These are phyloP conservation scores for Ophiocordyceps sinensis DNA, from an alignment of 2,329 filamentous ascomycete genomes.

Conservation along the genomic window DNA sequence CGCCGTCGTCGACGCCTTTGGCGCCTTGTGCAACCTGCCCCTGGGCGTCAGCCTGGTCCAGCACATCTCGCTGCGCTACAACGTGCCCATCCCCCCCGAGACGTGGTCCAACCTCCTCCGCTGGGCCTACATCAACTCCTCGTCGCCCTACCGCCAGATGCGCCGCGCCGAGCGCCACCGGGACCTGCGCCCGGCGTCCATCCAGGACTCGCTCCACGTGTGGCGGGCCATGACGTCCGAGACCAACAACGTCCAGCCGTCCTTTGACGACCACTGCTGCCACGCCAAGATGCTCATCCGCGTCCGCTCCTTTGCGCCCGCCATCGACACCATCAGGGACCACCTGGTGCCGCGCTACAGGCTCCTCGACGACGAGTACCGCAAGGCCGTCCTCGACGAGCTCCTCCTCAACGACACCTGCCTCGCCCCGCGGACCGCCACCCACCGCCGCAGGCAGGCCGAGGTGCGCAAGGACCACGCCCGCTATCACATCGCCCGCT, in stretches of 20 bases:
- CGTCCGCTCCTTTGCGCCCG: slow-evolving; percentile 11
- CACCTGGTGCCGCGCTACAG: slow-evolving; percentile 25
- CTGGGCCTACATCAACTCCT: slow-evolving; percentile 47
- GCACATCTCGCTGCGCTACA: slow-evolving; percentile 44
- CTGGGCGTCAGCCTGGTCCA: slow-evolving; percentile 45
- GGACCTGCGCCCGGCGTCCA: background rate
- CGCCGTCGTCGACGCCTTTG: slow-evolving; percentile 53
- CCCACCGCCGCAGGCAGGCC: slow-evolving; percentile 12
- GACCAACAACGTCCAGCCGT: slow-evolving; percentile 42
- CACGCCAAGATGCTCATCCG: slow-evolving; percentile 24
- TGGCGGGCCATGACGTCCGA: slow-evolving; percentile 44
- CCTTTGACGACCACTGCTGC: slow-evolving; percentile 38
- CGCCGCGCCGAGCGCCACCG: slow-evolving; percentile 18
- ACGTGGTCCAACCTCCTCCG: slow-evolving; percentile 55
- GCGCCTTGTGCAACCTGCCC: slow-evolving; percentile 48
- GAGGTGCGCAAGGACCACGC: slow-evolving; percentile 17
- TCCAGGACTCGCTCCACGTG: slow-evolving; percentile 31
- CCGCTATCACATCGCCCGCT: slow-evolving; percentile 15
- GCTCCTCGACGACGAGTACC: slow-evolving; percentile 10
- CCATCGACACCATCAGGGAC: slow-evolving; percentile 22
- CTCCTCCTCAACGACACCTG: slow-evolving; percentile 13
- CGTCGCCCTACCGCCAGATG: slow-evolving; percentile 19
- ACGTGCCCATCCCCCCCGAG: slow-evolving; percentile 36
- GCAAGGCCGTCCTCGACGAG: slow-evolving; percentile 16
- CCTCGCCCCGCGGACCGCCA: slow-evolving; percentile 4